phyloP scores from a whole-genome alignment of 306 rosid species.

The Glycine soja region DNA sequence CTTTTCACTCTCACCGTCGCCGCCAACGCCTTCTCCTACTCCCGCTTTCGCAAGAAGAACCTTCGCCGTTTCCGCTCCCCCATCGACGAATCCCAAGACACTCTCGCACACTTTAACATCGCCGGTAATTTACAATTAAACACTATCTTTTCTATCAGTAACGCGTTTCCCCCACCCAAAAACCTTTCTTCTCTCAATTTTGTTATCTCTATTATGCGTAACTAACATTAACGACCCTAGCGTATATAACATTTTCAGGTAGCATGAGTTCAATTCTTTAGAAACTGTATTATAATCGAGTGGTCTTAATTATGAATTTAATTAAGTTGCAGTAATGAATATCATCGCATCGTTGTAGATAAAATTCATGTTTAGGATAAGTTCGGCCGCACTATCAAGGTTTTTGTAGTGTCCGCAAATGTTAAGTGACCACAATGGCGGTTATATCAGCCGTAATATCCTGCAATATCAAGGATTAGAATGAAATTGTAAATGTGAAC shows the following conservation, averaged over 20 bases:
- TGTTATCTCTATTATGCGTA: not conserved
- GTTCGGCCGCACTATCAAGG: not conserved
- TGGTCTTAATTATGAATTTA: not conserved
- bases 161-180: not conserved
- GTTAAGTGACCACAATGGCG: not conserved
- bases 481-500: too few species aligned
- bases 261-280: not conserved
- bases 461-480: too few species aligned
- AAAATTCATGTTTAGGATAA: too few species aligned
- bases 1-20: constrained; percentile 70
- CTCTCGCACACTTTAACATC: constrained; percentile 72
- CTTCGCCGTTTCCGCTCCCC: constrained; percentile 82
- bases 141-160: not conserved
- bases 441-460: too few species aligned
- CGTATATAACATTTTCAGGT: not conserved
- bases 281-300: not conserved
- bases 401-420: not conserved
- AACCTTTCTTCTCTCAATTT: not conserved
- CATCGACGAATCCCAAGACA: constrained; percentile 69
- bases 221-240: not conserved
- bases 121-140: constrained; percentile 50
- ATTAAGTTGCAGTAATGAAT: not conserved
- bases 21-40: constrained; percentile 78
- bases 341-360: too few species aligned
- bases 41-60: constrained; percentile 64